These are phyloP conservation scores for Plasmodium falciparum DNA, from an alignment of 169 alveolate genomes.

Conservation along the genomic window DNA sequence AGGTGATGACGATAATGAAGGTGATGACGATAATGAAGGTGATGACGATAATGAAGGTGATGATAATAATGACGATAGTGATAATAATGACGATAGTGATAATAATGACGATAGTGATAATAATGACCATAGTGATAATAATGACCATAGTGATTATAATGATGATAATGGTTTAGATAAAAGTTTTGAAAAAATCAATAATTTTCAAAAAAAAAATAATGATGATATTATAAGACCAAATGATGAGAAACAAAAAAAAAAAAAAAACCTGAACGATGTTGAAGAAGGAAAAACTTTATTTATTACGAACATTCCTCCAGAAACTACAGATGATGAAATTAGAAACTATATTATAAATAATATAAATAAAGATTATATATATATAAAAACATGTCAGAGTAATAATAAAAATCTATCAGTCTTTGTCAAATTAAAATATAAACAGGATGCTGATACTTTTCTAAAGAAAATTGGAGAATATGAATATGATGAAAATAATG, in stretches of 20 bases:
- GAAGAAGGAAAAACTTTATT: slow-evolving; percentile 67
- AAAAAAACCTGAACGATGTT: slow-evolving; percentile 14
- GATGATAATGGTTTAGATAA: not conserved
- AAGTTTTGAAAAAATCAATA: not conserved
- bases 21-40: not conserved
- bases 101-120: not conserved
- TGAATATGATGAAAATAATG: slow-evolving; percentile 12
- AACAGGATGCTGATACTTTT: slow-evolving; percentile 66
- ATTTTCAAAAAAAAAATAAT: not conserved
- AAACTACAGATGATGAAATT: slow-evolving; percentile 55
- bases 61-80: not conserved
- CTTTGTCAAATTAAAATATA: slow-evolving; percentile 58
- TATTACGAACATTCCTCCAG: slow-evolving; percentile 63
- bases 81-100: not conserved
- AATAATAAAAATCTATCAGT: slow-evolving; percentile 23
- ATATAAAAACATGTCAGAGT: slow-evolving; percentile 44
- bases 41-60: not conserved
- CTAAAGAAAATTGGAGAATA: slow-evolving; percentile 75
- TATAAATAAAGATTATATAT: slow-evolving; percentile 38
- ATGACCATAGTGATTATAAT: not conserved
- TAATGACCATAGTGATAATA: not conserved
- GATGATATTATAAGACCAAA: not conserved
- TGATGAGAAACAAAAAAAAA: not conserved
- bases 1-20: not conserved
- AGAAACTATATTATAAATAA: slow-evolving; percentile 25